Percentiles rank a stretch among this genome's conserved stretches.
Conservation (phyloP, 2,329 filamentous ascomycete species). For the Claviceps sorghi region DNA sequence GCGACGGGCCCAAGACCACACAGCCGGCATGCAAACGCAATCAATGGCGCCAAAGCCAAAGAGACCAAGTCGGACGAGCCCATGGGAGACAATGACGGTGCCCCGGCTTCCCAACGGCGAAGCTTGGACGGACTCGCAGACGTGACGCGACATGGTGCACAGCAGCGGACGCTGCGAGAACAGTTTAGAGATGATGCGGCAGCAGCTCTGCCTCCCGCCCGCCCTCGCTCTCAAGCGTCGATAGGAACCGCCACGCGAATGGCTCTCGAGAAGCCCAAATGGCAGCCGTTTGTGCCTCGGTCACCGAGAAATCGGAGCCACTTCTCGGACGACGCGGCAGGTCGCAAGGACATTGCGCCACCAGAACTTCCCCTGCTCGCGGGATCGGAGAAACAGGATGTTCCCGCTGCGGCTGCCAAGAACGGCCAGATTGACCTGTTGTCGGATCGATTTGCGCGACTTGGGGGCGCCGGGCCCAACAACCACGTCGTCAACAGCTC, state of each 20-base stretch:
- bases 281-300: slow-evolving; percentile 28
- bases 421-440: slow-evolving; percentile 29
- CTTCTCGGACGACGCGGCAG: slow-evolving; percentile 19
- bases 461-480: slow-evolving; percentile 25
- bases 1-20: slow-evolving; percentile 11
- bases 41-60: slow-evolving; percentile 4
- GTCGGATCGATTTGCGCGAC: slow-evolving; percentile 28
- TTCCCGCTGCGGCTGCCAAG: slow-evolving; percentile 6
- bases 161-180: slow-evolving; percentile 18
- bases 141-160: slow-evolving; percentile 7
- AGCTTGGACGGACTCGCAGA: slow-evolving; percentile 3
- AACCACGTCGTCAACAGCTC: slow-evolving; percentile 12
- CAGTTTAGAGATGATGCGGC: slow-evolving; percentile 20
- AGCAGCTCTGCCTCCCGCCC: slow-evolving; percentile 3
- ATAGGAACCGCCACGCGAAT: slow-evolving; percentile 11
- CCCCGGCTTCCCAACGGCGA: neutral
- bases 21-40: slow-evolving; percentile 16
- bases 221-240: slow-evolving; percentile 7
- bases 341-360: slow-evolving; percentile 13
- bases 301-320: slow-evolving; percentile 24
- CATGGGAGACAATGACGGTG: neutral
- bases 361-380: slow-evolving; percentile 16
- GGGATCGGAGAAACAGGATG: slow-evolving; percentile 10
- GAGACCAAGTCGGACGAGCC: slow-evolving; percentile 9
- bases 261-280: slow-evolving; percentile 21